Evolutionary conservation across 2,329 filamentous ascomycete genomes (phyloP).

Genomic region (Fusarium sp.): DNA sequence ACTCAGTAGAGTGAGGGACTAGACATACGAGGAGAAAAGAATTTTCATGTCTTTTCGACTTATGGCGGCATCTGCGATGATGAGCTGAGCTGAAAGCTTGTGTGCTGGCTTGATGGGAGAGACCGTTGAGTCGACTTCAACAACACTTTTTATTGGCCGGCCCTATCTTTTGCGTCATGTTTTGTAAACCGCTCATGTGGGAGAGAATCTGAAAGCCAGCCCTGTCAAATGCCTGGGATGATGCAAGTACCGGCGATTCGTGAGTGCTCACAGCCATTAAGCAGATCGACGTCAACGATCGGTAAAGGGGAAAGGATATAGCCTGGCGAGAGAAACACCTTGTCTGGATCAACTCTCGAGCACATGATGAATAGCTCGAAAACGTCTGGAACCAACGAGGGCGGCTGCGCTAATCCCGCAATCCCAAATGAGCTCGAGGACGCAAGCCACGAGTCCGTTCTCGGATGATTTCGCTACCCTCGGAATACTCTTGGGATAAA

Average conservation of each 20-base stretch:
- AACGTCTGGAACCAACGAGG: slow-evolving; percentile 36
- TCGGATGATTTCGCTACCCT: slow-evolving; percentile 34
- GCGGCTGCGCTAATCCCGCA: slow-evolving; percentile 47
- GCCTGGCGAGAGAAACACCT: slow-evolving; percentile 7
- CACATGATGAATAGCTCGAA: slow-evolving; percentile 22
- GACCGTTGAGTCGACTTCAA: slow-evolving; percentile 8
- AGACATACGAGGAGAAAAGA: background rate
- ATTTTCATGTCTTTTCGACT: slow-evolving; percentile 5
- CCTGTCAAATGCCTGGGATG: slow-evolving; percentile 27
- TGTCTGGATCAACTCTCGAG: slow-evolving; percentile 12
- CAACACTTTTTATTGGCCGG: slow-evolving; percentile 14
- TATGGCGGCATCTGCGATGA: background rate
- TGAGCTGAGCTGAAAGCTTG: slow-evolving; percentile 20
- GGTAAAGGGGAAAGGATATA: slow-evolving; percentile 13
- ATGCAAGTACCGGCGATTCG: slow-evolving; percentile 17
- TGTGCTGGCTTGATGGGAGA: slow-evolving; percentile 4
- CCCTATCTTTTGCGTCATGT: slow-evolving; percentile 15
- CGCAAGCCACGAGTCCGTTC: slow-evolving; percentile 42
- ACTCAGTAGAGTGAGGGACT: slow-evolving; percentile 1
- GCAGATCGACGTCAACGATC: slow-evolving; percentile 13
- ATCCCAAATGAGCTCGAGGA: slow-evolving; percentile 28
- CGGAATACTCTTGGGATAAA: slow-evolving; percentile 29
- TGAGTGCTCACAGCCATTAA: slow-evolving; percentile 19
- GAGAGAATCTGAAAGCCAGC: slow-evolving; percentile 15
- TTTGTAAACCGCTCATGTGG: slow-evolving; percentile 6